Evolutionary conservation across 495 filamentous ascomycete species (phyloP), one percentile per base, ranked within the genome.

Genomic region (Elasticomyces elasticus): DNA sequence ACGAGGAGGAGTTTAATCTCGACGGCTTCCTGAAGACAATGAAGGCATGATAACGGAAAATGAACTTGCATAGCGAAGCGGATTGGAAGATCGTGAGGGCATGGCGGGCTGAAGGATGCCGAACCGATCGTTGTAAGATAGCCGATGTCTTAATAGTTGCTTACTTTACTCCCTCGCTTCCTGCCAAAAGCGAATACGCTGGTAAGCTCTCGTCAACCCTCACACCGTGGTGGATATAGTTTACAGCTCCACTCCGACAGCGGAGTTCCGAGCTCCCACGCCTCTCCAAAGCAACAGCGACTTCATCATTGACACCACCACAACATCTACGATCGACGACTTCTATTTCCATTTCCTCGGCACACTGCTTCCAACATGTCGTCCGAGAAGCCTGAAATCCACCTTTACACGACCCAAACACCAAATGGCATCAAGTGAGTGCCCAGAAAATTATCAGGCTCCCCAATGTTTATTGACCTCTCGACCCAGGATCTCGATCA

Each of bases 1-100:
- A 98, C 70, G 89, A 95, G 69, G 91, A 96, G 71, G 90, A 92
- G 69, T 98, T 94, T 64, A 85, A 95, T 66, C 70, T 98, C 56
- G 89, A 92, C 61, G 87, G 85, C 1, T 98, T 95, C 73, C 73
- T 97, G 70, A 85, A 82, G 59, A 87, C 76, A 42, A 95, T 98
- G 87, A 86, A 87, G 46, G 58, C 58, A 12, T 61, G 48, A 60
- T 49, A 5, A 12, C 19, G 35, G 35, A 12, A 17, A 40, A 17
- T 17, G 35, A 13, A 15, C 5, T 12, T 12, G 4, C 35, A 5
- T 40, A 15, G 35, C 13, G 35, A 15, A 40, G 35, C 5, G 35
- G 4, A 40, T 12, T n/a, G 2, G 5, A 40, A 40, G 35, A 17
- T 17, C 5, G 35, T n/a, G 35, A 40, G 4, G 35, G 12, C 35